These are phyloP conservation scores for Rhizophagus prolifer DNA, from an alignment of 192 early-diverging fungal species.

Conservation along the genomic window DNA sequence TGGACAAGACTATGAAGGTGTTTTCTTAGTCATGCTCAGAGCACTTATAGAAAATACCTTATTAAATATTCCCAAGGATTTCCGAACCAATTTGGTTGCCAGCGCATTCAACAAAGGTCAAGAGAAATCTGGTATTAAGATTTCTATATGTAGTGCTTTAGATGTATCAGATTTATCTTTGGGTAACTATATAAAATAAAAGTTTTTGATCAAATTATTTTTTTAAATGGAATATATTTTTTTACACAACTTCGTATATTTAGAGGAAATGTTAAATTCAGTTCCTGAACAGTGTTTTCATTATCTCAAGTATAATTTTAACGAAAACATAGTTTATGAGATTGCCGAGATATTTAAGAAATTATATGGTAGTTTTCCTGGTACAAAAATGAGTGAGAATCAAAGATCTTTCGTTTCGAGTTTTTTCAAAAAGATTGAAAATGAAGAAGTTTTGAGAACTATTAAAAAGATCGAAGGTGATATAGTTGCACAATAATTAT, in stretches of 20 bases:
- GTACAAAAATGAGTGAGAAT: constrained; percentile 1
- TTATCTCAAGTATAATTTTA: constrained; percentile 1
- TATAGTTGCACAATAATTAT: not conserved
- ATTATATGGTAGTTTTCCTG: constrained; percentile 4
- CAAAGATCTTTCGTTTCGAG: not conserved
- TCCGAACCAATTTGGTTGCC: not conserved
- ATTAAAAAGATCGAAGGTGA: constrained; percentile 7
- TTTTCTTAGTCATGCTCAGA: not conserved
- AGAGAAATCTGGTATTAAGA: not conserved
- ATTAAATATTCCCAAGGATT: not conserved
- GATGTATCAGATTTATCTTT: not conserved
- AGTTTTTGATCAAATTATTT: not conserved
- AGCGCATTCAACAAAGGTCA: not conserved
- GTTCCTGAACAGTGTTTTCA: constrained; percentile 1
- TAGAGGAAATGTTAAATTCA: constrained; percentile 7
- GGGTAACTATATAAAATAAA: not conserved
- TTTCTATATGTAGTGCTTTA: constrained; percentile 3
- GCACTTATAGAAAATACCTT: not conserved
- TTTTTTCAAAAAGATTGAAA: constrained; percentile 1
- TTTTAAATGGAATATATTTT: not conserved
- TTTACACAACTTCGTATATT: not conserved
- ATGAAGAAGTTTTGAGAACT: not conserved
- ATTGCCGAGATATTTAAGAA: constrained; percentile 9
- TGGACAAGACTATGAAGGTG: not conserved
- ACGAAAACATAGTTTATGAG: not conserved